Conservation (phyloP, 179 eudicot species). For the Gypsophila paniculata region DNA sequence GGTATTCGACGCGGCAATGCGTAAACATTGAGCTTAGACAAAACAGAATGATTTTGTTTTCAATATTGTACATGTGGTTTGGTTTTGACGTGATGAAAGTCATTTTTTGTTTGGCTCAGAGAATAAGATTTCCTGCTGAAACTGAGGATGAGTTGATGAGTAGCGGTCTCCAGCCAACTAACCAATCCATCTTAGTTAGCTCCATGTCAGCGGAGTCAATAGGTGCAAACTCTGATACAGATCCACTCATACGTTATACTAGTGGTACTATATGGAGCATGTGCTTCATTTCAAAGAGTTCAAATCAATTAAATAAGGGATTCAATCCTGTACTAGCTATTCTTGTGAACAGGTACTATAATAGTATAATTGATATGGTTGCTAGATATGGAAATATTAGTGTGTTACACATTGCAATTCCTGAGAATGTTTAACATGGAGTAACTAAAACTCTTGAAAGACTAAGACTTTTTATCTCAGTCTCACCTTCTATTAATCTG, state of each 20-base stretch:
- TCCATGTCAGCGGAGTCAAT: slow-evolving; percentile 22
- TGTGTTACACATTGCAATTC: not conserved
- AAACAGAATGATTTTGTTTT: not conserved
- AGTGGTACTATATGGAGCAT: slow-evolving; percentile 95
- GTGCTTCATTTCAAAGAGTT: slow-evolving; percentile 80
- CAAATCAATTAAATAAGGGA: slow-evolving; percentile 45
- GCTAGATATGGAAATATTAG: slow-evolving; percentile 10
- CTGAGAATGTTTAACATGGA: slow-evolving; percentile 4
- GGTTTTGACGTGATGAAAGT: slow-evolving; percentile 13
- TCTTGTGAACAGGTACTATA: slow-evolving; percentile 69
- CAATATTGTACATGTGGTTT: not conserved
- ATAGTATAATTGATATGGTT: slow-evolving; percentile 18
- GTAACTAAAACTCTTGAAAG: not conserved
- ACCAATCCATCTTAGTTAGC: slow-evolving; percentile 28
- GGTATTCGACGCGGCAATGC: slow-evolving; percentile 36
- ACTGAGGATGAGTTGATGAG: slow-evolving; percentile 40
- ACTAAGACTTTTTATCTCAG: slow-evolving; percentile 7
- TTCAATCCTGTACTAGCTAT: slow-evolving; percentile 67
- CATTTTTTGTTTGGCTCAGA: slow-evolving; percentile 36
- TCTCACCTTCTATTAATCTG: slow-evolving; percentile 5
- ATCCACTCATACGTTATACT: slow-evolving; percentile 18
- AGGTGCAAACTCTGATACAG: slow-evolving; percentile 17
- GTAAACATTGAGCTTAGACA: not conserved
- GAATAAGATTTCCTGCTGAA: slow-evolving; percentile 60
- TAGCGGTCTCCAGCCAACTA: slow-evolving; percentile 32